Evolutionary conservation across 768 basidiomycete genomes (phyloP).

Genomic region (Scleroderma citrinum): DNA sequence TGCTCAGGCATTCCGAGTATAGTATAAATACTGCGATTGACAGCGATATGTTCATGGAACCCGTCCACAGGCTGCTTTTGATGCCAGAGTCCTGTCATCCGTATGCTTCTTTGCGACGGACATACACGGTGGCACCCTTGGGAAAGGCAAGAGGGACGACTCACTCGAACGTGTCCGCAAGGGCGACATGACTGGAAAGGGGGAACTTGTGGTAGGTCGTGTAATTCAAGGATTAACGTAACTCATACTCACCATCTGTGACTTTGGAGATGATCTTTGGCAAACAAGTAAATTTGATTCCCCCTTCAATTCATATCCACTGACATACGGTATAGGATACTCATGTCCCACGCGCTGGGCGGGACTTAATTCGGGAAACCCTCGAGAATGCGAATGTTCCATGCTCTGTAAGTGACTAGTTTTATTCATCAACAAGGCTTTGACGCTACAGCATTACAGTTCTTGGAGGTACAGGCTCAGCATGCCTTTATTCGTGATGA

Average conservation of each 20-base stretch:
- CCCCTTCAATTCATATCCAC: neutral
- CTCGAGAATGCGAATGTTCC: slow-evolving; percentile 77
- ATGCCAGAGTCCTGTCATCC: slow-evolving; percentile 71
- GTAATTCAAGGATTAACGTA: neutral
- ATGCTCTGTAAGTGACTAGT: slow-evolving; percentile 51
- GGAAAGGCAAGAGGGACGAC: slow-evolving; percentile 80
- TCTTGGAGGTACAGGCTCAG: slow-evolving; percentile 94
- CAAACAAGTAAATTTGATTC: slow-evolving; percentile 56
- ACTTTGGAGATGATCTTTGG: slow-evolving; percentile 82
- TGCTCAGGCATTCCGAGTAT: slow-evolving; percentile 48
- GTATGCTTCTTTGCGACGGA: slow-evolving; percentile 97
- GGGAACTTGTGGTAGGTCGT: slow-evolving; percentile 70
- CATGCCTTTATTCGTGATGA: slow-evolving; percentile 96
- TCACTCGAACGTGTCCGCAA: slow-evolving; percentile 65
- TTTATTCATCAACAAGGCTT: slow-evolving; percentile 1
- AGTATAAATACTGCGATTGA: neutral
- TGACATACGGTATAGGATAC: slow-evolving; percentile 57
- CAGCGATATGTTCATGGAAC: slow-evolving; percentile 1
- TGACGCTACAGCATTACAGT: slow-evolving; percentile 38
- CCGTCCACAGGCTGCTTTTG: slow-evolving; percentile 70
- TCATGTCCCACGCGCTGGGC: slow-evolving; percentile 82
- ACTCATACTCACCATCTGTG: neutral
- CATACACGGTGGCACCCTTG: slow-evolving; percentile 82
- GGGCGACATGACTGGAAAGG: slow-evolving; percentile 73
- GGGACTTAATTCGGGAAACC: slow-evolving; percentile 76